Evolutionary conservation across 371 early-diverging fungal species (phyloP), one percentile per base, ranked within the genome.

Genomic region (Lichtheimia ramosa): DNA sequence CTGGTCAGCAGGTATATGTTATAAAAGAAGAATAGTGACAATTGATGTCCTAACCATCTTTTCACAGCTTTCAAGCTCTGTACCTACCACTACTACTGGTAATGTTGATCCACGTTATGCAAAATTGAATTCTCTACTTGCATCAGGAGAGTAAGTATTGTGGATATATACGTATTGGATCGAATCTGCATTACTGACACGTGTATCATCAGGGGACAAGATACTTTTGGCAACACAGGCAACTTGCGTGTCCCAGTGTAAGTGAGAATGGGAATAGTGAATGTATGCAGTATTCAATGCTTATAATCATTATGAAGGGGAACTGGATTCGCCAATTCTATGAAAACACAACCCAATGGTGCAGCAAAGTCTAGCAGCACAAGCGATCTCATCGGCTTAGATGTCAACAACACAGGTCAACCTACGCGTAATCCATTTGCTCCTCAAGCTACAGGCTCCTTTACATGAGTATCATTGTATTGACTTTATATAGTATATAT

Each of bases 181-280:
- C n/a, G n/a, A n/a, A n/a, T n/a, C 34, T 23, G 4, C 27, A 43
- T 6, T 3, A 49, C n/a, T 48, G 5, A 34, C 34, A 34, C 34
- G 6, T 34, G 8, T 34, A 43, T n/a, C n/a, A 75, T 72, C 18
- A 77, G 73, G 51, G 83, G 81, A 18, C 73, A 74, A 64, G 83
- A 80, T 51, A 80, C 79, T 3, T 83, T 79, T 55, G 83, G 83
- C 40, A 83, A 80, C 59, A 61, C 61, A 25, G 83, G 83, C 20
- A 73, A 75, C 62, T 74, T 79, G 48, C 81, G 79, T 48, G 57
- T 77, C 24, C 79, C 77, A 28, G 25, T 58, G 75, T 78, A 71
- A 75, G 75, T 68, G 6, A 10, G 10, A 34, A 34, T 6, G 34
- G 10, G 10, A 25, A 40, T 6, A 18, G 15, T 15, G 23, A 54